Conservation (phyloP, 2,329 filamentous ascomycete species). For the Hypoxylon sp. region DNA sequence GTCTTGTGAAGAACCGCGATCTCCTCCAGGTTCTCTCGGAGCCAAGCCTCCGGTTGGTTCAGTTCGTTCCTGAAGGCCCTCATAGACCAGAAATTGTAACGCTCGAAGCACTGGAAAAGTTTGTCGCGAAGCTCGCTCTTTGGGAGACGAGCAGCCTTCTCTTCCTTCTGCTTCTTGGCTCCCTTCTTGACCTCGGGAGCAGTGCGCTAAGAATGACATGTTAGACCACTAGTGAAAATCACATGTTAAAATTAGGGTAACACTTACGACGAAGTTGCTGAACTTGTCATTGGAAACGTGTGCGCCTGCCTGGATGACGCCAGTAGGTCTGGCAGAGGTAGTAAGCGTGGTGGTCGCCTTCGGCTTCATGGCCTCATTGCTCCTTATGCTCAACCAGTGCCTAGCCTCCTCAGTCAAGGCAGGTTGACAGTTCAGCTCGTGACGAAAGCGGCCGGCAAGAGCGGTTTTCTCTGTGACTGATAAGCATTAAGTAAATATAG, state of each 20-base stretch:
- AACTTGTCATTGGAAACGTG: constrained; percentile 64
- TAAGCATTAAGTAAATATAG: constrained; percentile 20
- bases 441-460: constrained; percentile 78
- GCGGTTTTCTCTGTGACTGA: constrained; percentile 78
- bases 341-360: constrained; percentile 67
- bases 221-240: constrained; percentile 23
- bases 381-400: constrained; percentile 70
- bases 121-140: constrained; percentile 89
- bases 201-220: constrained; percentile 45
- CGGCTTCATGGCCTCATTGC: constrained; percentile 72
- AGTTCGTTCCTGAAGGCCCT: constrained; percentile 83
- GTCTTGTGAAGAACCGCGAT: constrained; percentile 87
- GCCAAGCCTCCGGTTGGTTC: constrained; percentile 91
- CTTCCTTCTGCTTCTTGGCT: constrained; percentile 75
- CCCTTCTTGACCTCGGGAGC: constrained; percentile 69
- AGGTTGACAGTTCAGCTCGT: constrained; percentile 83
- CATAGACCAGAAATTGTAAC: constrained; percentile 95
- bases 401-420: constrained; percentile 80
- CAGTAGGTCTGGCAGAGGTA: constrained; percentile 63
- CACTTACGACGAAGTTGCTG: constrained; percentile 71
- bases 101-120: constrained; percentile 85
- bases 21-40: constrained; percentile 86
- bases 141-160: constrained; percentile 82
- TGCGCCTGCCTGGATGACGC: constrained; percentile 72
- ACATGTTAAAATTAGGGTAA: not conserved